These are phyloP conservation scores for Pythium aphanidermatum DNA, from an alignment of 352 stramenopile genomes.

Conservation along the genomic window DNA sequence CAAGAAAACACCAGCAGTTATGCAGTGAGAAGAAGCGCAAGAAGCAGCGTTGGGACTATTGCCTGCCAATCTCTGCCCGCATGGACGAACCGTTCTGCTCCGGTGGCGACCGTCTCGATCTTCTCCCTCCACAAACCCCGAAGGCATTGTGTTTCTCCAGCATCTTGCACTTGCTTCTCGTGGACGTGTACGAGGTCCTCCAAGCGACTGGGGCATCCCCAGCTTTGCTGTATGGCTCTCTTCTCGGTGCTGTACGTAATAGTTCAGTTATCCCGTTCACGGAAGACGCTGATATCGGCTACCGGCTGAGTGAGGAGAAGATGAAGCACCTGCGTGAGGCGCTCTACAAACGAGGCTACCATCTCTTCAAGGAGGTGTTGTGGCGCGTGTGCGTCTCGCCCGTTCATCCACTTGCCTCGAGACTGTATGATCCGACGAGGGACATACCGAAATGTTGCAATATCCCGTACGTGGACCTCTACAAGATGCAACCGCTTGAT, in stretches of 20 bases:
- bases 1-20: constrained; percentile 9
- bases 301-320: constrained; percentile 3
- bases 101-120: constrained; percentile 20
- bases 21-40: constrained; percentile 6
- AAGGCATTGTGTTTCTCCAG: constrained; percentile 23
- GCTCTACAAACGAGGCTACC: constrained; percentile 27
- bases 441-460: constrained; percentile 22
- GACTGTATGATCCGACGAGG: constrained; percentile 26
- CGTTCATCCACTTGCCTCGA: constrained; percentile 30
- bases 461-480: constrained; percentile 37
- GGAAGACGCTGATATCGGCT: constrained; percentile 32
- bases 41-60: constrained; percentile 27
- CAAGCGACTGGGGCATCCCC: constrained; percentile 8
- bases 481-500: constrained; percentile 21
- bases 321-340: constrained; percentile 11
- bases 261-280: constrained; percentile 32
- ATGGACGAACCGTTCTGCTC: constrained; percentile 24
- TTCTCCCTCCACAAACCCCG: constrained; percentile 10
- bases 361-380: constrained; percentile 33
- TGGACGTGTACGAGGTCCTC: constrained; percentile 29
- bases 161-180: constrained; percentile 31
- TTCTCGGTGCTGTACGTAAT: constrained; percentile 36
- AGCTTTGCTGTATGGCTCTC: constrained; percentile 25
- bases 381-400: constrained; percentile 42
- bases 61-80: constrained; percentile 23